These are phyloP conservation scores for Nannizziopsis barbatae DNA, from an alignment of 2,329 filamentous ascomycete species.

Conservation along the genomic window DNA sequence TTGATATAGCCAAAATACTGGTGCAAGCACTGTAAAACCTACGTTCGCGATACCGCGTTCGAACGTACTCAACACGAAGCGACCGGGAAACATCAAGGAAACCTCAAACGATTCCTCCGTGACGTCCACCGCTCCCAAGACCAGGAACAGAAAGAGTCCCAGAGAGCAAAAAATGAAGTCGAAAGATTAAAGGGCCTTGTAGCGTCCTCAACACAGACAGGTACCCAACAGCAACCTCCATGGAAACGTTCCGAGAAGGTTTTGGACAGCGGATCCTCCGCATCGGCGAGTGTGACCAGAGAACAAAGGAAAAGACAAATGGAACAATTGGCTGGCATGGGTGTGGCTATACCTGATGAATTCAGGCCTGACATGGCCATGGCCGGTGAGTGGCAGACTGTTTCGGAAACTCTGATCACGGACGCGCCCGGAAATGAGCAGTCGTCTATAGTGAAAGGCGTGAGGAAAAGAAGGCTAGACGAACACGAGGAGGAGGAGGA, in stretches of 20 bases:
- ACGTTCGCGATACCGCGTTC: conserved; percentile 83
- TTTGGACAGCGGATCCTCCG: conserved; percentile 12
- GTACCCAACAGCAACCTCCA: conserved; percentile 15
- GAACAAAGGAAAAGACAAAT: conserved; percentile 72
- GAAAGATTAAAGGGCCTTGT: conserved; percentile 73
- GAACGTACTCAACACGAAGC: conserved; percentile 83
- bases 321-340: conserved; percentile 76
- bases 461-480: conserved; percentile 37
- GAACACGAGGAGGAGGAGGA: conserved; percentile 36
- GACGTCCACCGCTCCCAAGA: conserved; percentile 80
- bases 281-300: conserved; percentile 38
- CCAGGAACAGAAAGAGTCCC: conserved; percentile 66
- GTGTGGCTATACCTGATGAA: conserved; percentile 70
- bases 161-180: conserved; percentile 72
- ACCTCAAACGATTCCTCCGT: conserved; percentile 77
- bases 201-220: conserved; percentile 29
- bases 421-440: conserved; percentile 31
- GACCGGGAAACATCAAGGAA: conserved; percentile 71
- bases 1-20: conserved; percentile 66
- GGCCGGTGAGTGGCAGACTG: conserved; percentile 74
- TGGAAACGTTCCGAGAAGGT: conserved; percentile 24
- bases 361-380: conserved; percentile 72
- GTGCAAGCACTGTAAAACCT: conserved; percentile 93
- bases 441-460: conserved; percentile 33
- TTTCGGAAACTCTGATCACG: conserved; percentile 39